A percentile compares a stretch with the other conserved stretches of the same genome.
Conservation (phyloP, 2,329 filamentous ascomycete species). For the Phyllosticta citribraziliensis region DNA sequence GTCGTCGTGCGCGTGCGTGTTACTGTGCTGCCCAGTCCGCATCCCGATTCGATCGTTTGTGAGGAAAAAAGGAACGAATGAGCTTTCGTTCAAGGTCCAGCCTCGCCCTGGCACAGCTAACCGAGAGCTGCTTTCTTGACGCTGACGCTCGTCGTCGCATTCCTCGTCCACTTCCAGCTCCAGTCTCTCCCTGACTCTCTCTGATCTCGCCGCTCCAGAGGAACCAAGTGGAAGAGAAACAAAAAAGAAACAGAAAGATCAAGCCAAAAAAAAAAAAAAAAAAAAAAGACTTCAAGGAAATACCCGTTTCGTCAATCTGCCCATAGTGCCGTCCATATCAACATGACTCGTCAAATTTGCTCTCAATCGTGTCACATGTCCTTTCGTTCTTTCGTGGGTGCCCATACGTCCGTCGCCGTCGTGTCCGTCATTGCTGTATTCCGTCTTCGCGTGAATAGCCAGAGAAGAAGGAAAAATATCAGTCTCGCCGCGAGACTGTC, state of each 20-base stretch:
- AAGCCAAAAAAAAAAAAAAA: constrained; percentile 18
- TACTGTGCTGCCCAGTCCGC: too few species aligned
- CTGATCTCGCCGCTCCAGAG: background rate
- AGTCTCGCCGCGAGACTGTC: background rate
- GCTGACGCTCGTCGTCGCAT: too few species aligned
- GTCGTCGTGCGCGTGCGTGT: too few species aligned
- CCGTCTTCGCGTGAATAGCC: constrained; percentile 1
- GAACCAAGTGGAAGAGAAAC: background rate
- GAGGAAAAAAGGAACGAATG: too few species aligned
- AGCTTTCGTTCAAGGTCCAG: too few species aligned
- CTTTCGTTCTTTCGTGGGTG: background rate
- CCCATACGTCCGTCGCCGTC: background rate
- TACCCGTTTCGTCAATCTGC: background rate
- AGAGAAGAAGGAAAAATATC: constrained; percentile 10
- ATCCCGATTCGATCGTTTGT: too few species aligned
- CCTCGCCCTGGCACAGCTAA: too few species aligned
- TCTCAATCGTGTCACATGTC: constrained; percentile 11
- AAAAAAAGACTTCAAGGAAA: constrained; percentile 17
- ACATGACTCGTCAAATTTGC: constrained; percentile 10
- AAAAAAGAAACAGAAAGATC: background rate
- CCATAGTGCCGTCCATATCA: constrained; percentile 8
- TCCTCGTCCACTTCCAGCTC: background rate
- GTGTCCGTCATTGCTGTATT: constrained; percentile 1
- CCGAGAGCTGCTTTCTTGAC: too few species aligned
- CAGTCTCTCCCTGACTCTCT: background rate